Conservation (phyloP, 169 alveolate genomes). For the Blepharisma undulans region DNA sequence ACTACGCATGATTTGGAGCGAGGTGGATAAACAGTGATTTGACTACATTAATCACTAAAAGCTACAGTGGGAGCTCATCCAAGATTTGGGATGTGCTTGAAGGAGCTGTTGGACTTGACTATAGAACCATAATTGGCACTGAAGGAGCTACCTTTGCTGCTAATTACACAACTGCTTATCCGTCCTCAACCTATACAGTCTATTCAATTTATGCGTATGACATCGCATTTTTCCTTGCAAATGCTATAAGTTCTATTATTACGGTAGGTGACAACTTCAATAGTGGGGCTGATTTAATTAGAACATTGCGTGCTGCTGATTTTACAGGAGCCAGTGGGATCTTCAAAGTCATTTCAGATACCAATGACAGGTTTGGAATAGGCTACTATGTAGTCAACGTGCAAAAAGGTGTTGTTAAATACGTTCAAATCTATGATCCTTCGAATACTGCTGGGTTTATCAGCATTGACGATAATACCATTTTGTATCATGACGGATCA, state of each 20-base stretch:
- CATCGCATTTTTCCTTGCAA: not conserved
- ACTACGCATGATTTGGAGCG: conserved; percentile 25
- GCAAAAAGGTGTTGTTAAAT: not conserved
- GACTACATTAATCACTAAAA: not conserved
- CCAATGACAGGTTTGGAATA: conserved; percentile 1
- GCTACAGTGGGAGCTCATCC: not conserved
- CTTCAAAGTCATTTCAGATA: not conserved
- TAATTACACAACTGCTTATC: not conserved
- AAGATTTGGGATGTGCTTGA: not conserved
- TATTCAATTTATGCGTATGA: not conserved
- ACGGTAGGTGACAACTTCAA: conserved; percentile 12
- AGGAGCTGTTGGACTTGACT: conserved; percentile 34
- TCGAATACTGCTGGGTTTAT: not conserved
- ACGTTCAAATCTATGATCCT: conserved; percentile 17
- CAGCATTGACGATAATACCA: not conserved
- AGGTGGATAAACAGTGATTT: conserved; percentile 10
- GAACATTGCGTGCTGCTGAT: conserved; percentile 1
- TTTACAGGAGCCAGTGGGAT: conserved; percentile 30
- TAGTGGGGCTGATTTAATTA: not conserved
- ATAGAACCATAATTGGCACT: not conserved
- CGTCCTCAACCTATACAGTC: not conserved
- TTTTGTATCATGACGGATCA: not conserved
- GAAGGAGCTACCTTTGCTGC: not conserved
- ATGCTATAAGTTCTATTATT: not conserved
- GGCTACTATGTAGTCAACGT: conserved; percentile 8